Percentiles rank a stretch among this genome's conserved stretches.
phyloP scores from a whole-genome alignment of 441 rosid species.

The Arabidopsis lyrata region DNA sequence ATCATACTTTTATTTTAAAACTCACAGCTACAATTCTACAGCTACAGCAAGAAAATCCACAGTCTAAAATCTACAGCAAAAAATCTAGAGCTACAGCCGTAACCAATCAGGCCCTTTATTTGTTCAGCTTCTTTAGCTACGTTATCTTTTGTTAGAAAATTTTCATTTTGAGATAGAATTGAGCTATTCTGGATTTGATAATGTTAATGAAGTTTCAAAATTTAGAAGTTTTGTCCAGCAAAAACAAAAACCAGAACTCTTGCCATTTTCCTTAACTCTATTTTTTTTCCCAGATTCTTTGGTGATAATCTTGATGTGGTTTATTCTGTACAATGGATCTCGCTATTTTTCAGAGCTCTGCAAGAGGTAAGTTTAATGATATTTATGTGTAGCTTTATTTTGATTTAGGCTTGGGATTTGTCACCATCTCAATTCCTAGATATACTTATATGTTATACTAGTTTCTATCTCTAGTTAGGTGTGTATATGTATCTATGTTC shows the following conservation, averaged over 20 bases:
- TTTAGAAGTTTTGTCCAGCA: background rate
- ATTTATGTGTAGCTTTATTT: slow-evolving; percentile 18
- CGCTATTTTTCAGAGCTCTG: slow-evolving; percentile 63
- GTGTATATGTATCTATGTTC: background rate
- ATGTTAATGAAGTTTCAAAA: background rate
- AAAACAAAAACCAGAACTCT: background rate
- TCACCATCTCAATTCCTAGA: background rate
- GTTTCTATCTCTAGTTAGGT: background rate
- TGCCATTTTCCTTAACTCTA: slow-evolving; percentile 50
- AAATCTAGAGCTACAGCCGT: too few species aligned
- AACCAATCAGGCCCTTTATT: too few species aligned
- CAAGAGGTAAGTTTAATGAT: slow-evolving; percentile 57
- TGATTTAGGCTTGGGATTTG: background rate
- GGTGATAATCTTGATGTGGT: slow-evolving; percentile 89
- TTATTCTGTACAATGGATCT: slow-evolving; percentile 73
- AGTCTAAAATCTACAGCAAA: too few species aligned
- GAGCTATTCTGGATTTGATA: background rate
- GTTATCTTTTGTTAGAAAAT: background rate
- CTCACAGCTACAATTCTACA: too few species aligned
- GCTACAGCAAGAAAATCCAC: too few species aligned
- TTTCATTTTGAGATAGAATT: background rate
- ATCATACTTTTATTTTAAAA: too few species aligned
- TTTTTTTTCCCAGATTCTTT: slow-evolving; percentile 56
- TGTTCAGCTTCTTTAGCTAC: background rate
- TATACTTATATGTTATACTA: background rate